Conservation (phyloP, 495 filamentous ascomycete genomes). For the Aspergillus panamensis region DNA sequence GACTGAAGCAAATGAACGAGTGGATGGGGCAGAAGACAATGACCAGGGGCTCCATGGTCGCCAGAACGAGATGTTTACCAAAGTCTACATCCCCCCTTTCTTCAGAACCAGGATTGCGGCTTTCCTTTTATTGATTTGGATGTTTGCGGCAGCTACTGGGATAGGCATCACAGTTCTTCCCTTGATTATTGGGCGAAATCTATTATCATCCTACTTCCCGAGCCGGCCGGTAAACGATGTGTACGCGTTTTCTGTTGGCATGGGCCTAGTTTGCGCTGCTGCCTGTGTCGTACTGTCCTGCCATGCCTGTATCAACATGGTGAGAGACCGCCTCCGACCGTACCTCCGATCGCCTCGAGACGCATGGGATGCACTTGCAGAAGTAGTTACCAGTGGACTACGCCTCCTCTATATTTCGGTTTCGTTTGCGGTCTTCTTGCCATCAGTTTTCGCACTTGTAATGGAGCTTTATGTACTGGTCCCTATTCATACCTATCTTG, state of each 20-base stretch:
- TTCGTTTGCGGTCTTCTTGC: slow-evolving; percentile 70
- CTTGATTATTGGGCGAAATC: slow-evolving; percentile 72
- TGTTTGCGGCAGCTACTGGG: slow-evolving; percentile 92
- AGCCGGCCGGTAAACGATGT: slow-evolving; percentile 80
- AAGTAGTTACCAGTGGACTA: slow-evolving; percentile 19
- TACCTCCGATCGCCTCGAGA: slow-evolving; percentile 38
- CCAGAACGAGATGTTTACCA: slow-evolving; percentile 63
- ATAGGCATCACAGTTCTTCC: slow-evolving; percentile 85
- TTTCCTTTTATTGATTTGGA: slow-evolving; percentile 88
- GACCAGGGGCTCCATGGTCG: slow-evolving; percentile 63
- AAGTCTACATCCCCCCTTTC: slow-evolving; percentile 84
- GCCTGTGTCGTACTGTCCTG: slow-evolving; percentile 57
- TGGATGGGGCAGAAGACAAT: slow-evolving; percentile 57
- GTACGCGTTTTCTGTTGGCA: slow-evolving; percentile 88
- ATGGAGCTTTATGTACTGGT: slow-evolving; percentile 88
- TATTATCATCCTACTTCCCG: slow-evolving; percentile 68
- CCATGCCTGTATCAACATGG: slow-evolving; percentile 37
- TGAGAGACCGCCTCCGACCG: slow-evolving; percentile 32
- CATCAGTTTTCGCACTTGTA: slow-evolving; percentile 74
- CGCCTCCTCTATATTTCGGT: slow-evolving; percentile 67
- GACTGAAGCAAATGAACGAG: slow-evolving; percentile 60
- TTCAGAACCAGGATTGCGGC: slow-evolving; percentile 76
- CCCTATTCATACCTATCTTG: slow-evolving; percentile 80
- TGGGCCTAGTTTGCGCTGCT: slow-evolving; percentile 68
- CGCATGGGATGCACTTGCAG: slow-evolving; percentile 16